Percentiles rank a stretch among this genome's conserved stretches.
These are phyloP conservation scores for Trichoderma citrinoviride DNA, from an alignment of 2,329 filamentous ascomycete species.

Conservation along the genomic window DNA sequence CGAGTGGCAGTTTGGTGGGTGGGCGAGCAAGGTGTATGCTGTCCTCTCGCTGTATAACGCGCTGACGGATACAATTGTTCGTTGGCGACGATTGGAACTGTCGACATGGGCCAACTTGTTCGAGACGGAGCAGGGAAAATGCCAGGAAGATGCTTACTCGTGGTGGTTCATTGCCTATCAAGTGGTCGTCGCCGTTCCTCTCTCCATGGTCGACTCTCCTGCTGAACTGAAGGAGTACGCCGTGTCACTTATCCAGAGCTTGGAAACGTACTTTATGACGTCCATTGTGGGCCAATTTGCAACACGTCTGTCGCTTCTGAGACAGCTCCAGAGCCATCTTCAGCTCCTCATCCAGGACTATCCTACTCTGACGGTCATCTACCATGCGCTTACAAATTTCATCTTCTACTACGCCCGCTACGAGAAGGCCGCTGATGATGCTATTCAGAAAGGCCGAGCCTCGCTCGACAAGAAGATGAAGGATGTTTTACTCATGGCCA, in stretches of 20 bases:
- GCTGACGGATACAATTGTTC: slow-evolving; percentile 76
- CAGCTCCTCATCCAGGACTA: slow-evolving; percentile 59
- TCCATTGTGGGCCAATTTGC: slow-evolving; percentile 80
- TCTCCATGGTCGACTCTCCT: slow-evolving; percentile 59
- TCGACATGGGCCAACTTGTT: slow-evolving; percentile 89
- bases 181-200: slow-evolving; percentile 73
- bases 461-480: slow-evolving; percentile 88
- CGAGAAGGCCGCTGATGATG: slow-evolving; percentile 61
- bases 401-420: slow-evolving; percentile 72
- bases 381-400: slow-evolving; percentile 70
- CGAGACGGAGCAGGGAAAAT: slow-evolving; percentile 76
- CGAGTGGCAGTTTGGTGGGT: slow-evolving; percentile 86
- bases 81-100: slow-evolving; percentile 87
- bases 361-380: slow-evolving; percentile 55
- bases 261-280: slow-evolving; percentile 75
- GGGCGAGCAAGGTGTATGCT: slow-evolving; percentile 77
- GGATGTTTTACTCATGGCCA: slow-evolving; percentile 87
- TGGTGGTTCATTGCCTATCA: slow-evolving; percentile 99
- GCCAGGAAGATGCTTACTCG: slow-evolving; percentile 71
- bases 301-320: slow-evolving; percentile 68
- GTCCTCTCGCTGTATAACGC: slow-evolving; percentile 69
- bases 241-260: slow-evolving; percentile 66
- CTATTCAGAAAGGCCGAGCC: slow-evolving; percentile 64
- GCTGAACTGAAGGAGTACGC: slow-evolving; percentile 62
- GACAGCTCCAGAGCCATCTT: slow-evolving; percentile 64